Conservation (phyloP, 2,329 filamentous ascomycete species). For the Ilyonectria robusta region DNA sequence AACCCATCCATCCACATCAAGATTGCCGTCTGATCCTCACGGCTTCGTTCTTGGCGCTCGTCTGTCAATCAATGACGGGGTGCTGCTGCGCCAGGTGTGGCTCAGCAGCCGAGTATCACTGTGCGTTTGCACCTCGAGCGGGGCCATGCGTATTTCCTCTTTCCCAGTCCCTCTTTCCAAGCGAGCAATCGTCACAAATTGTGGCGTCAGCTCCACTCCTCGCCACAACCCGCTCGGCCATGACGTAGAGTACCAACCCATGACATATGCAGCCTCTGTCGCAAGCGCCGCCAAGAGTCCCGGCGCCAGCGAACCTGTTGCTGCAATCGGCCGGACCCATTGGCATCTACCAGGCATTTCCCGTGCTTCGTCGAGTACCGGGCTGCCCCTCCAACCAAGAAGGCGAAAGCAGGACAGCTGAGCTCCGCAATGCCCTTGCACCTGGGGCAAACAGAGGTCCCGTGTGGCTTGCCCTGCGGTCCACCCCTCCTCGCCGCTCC, state of each 20-base stretch:
- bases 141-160: conserved; percentile 17
- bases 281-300: conserved; percentile 18
- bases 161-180: not conserved
- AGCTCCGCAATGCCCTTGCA: not conserved
- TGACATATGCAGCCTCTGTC: conserved; percentile 15
- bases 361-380: not conserved
- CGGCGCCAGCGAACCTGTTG: conserved; percentile 5
- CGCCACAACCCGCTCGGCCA: conserved; percentile 22
- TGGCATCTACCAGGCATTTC: conserved; percentile 7
- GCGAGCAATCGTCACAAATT: conserved; percentile 22
- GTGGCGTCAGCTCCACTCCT: conserved; percentile 25
- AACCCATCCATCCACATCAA: not conserved
- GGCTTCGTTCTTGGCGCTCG: not conserved
- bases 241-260: conserved; percentile 37
- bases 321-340: conserved; percentile 5
- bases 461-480: conserved; percentile 8
- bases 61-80: conserved; percentile 25
- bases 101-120: conserved; percentile 20
- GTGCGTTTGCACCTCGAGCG: conserved; percentile 1
- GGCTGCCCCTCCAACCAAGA: not conserved
- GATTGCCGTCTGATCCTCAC: conserved; percentile 10
- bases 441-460: not conserved
- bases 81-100: conserved; percentile 30
- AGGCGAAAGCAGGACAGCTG: conserved; percentile 7
- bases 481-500: not conserved